These are phyloP conservation scores for Cercospora canescens DNA, from an alignment of 2,329 filamentous ascomycete genomes.

Conservation along the genomic window DNA sequence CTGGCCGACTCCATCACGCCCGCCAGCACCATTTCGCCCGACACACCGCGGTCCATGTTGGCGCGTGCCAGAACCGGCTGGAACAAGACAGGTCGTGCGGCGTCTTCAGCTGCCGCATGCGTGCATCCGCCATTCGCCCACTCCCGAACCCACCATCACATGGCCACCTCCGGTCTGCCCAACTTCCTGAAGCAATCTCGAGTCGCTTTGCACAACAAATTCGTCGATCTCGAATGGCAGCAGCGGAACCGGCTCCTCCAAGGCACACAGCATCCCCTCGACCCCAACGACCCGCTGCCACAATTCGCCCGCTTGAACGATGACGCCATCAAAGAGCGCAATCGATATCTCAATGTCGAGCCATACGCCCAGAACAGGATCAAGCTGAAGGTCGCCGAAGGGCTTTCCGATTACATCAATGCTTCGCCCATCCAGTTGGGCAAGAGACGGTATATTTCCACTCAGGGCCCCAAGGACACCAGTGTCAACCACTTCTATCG, in stretches of 20 bases:
- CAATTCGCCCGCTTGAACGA: constrained; percentile 61
- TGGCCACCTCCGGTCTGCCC: constrained; percentile 20
- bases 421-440: constrained; percentile 49
- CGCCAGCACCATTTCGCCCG: neutral
- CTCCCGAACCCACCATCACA: constrained; percentile 15
- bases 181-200: constrained; percentile 56
- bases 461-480: constrained; percentile 76
- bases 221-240: constrained; percentile 62
- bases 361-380: constrained; percentile 87
- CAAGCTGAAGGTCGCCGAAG: constrained; percentile 73
- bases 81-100: neutral
- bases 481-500: constrained; percentile 87
- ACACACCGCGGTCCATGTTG: neutral
- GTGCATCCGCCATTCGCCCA: neutral
- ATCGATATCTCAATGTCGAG: constrained; percentile 87
- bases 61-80: neutral
- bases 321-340: constrained; percentile 61
- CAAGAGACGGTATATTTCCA: constrained; percentile 75
- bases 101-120: constrained; percentile 18
- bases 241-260: constrained; percentile 57
- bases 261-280: constrained; percentile 38
- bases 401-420: constrained; percentile 56
- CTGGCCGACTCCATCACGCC: neutral
- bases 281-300: constrained; percentile 47
- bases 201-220: constrained; percentile 60